Conservation (phyloP, 495 filamentous ascomycete species). For the Aspergillus asperescens region DNA sequence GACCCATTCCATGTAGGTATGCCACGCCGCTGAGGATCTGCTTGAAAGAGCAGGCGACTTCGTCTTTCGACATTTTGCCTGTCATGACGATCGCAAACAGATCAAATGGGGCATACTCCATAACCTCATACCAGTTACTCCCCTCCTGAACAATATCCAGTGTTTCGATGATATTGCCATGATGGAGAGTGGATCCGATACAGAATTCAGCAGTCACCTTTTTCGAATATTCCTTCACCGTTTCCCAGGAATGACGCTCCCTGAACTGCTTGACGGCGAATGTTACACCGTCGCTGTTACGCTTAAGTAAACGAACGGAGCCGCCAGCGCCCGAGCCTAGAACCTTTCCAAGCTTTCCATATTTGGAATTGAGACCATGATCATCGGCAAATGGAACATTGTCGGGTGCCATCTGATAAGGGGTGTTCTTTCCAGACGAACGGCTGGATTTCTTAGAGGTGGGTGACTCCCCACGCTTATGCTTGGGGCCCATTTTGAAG, state of each 20-base stretch:
- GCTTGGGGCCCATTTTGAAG: constrained; percentile 64
- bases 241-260: constrained; percentile 88
- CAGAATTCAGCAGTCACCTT: constrained; percentile 99
- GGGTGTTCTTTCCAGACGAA: constrained; percentile 52
- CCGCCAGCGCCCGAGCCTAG: constrained; percentile 92
- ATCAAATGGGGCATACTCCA: constrained; percentile 98
- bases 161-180: constrained; percentile 98
- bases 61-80: constrained; percentile 90
- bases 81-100: constrained; percentile 99
- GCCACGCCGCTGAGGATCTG: constrained; percentile 95
- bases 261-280: constrained; percentile 98
- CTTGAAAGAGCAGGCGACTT: constrained; percentile 84
- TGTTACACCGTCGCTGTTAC: constrained; percentile 80
- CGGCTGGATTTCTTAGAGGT: constrained; percentile 41
- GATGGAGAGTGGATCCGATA: constrained; percentile 92
- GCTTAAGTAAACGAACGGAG: constrained; percentile 90
- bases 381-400: constrained; percentile 91
- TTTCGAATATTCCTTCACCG: constrained; percentile 91
- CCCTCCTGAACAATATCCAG: constrained; percentile 96
- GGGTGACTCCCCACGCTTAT: constrained; percentile 62
- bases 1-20: constrained; percentile 94
- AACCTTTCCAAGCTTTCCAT: constrained; percentile 91
- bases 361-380: constrained; percentile 83
- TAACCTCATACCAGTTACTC: constrained; percentile 95
- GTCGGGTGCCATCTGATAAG: constrained; percentile 49